These are phyloP conservation scores for Rhodamnia argentea DNA, from an alignment of 345 rosid genomes.

Conservation along the genomic window DNA sequence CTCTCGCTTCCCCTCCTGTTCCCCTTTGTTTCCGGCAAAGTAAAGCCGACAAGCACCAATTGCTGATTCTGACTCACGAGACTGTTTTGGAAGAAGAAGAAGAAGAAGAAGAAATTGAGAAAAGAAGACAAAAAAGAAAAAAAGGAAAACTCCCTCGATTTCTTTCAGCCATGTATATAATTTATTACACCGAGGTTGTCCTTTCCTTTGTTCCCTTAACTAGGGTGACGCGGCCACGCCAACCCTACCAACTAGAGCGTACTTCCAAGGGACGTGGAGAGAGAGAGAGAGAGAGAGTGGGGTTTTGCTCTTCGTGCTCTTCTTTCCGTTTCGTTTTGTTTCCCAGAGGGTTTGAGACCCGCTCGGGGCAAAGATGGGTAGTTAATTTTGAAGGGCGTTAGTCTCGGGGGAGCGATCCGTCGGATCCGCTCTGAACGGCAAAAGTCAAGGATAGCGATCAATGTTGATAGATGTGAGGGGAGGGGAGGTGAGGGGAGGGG, in stretches of 20 bases:
- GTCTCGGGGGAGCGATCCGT: accelerated
- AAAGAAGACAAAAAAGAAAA: no score
- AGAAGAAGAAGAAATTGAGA: no score
- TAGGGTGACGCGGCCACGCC: background rate
- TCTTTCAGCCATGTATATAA: background rate
- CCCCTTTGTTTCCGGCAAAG: background rate
- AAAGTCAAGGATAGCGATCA: background rate
- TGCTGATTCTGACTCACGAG: background rate
- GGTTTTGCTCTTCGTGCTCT: background rate
- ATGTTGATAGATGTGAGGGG: no score
- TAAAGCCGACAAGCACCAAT: background rate
- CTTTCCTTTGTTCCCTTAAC: background rate
- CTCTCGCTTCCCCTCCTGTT: background rate
- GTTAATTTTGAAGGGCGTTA: background rate
- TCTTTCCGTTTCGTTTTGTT: background rate
- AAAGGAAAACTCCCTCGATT: no score
- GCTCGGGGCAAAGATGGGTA: background rate
- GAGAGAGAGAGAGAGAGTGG: background rate
- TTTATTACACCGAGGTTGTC: background rate
- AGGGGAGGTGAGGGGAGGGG: no score
- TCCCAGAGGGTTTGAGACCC: background rate
- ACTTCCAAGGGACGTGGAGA: background rate
- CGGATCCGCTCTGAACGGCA: accelerated
- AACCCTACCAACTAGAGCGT: background rate
- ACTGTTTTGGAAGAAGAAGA: no score